A percentile compares a stretch with the other conserved stretches of the same genome.
Conservation (phyloP, 2,329 filamentous ascomycete species). For the Trichoderma oligosporum region DNA sequence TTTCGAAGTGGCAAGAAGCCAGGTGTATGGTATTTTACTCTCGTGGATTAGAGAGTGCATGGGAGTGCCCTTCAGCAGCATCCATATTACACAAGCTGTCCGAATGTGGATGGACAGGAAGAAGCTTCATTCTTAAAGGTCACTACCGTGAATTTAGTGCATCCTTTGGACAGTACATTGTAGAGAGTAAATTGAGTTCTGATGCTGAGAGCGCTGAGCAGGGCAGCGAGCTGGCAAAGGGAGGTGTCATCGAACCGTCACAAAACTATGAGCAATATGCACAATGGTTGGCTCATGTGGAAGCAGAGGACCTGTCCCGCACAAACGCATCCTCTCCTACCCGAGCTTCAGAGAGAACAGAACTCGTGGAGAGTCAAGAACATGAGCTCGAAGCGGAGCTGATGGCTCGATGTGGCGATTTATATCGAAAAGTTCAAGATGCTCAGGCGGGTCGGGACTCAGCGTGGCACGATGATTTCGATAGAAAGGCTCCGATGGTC, state of each 20-base stretch:
- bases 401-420: constrained; percentile 40
- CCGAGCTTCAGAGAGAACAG: constrained; percentile 39
- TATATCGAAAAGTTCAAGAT: constrained; percentile 44
- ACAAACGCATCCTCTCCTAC: constrained; percentile 37
- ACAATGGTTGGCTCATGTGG: constrained; percentile 43
- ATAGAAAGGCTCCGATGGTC: constrained; percentile 46
- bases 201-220: constrained; percentile 37
- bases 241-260: constrained; percentile 19
- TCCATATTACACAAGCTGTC: constrained; percentile 45
- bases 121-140: constrained; percentile 53
- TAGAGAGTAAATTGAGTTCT: constrained; percentile 40
- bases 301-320: constrained; percentile 41
- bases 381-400: constrained; percentile 49
- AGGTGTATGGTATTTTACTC: constrained; percentile 53
- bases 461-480: constrained; percentile 37
- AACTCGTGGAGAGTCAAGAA: constrained; percentile 44
- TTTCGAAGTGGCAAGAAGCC: constrained; percentile 45
- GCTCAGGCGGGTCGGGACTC: constrained; percentile 27
- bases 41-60: constrained; percentile 45
- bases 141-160: constrained; percentile 54
- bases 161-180: constrained; percentile 50
- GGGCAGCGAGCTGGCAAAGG: not conserved
- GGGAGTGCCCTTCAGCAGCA: constrained; percentile 50
- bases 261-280: constrained; percentile 40
- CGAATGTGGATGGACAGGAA: constrained; percentile 47